Evolutionary conservation across 306 rosid species (phyloP), one percentile per base, ranked within the genome.

Genomic region (Ochetophila trinervis): DNA sequence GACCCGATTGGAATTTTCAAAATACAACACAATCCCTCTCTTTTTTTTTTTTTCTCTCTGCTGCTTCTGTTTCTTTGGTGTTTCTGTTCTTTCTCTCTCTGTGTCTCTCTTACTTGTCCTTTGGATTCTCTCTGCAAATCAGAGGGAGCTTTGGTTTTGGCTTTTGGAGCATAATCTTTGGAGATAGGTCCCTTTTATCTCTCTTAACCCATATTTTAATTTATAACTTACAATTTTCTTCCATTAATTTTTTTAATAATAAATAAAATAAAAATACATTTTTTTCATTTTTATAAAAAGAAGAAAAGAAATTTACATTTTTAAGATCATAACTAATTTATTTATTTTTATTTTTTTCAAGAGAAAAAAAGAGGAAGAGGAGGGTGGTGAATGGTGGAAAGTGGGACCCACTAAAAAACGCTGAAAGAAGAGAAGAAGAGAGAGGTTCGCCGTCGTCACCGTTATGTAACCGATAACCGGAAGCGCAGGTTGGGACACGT

Each of bases 61-160:
- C 73, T 37, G 61, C 66, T 7, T 62, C 20, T 37, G 40, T 47
- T 32, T 58, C 48, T 45, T n/a, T 65, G 60, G 71, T 37, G 60
- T 77, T 66, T 60, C 80, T 56, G 81, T 57, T 77, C 77, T 59
- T 14, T 67, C 51, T 67, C 68, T 68, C 48, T 35, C 12, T 6
- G 15, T 6, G 15, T 65, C 44, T 54, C 56, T 35, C 56, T 50
- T 53, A 75, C 60, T 74, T 69, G 84, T 75, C 69, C 74, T 76
- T 78, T 67, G 80, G 80, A 86, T 82, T 76, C 74, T 76, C 84
- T 85, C 85, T 71, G 91, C 85, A 82, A 84, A 84, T 87, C 86
- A 87, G 78, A 69, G 74, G 80, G 65, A 60, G 83, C 61, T 58
- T 63, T 67, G 55, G 75, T n/a, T 53, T 65, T 65, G 78, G 75